Evolutionary conservation across 2,329 filamentous ascomycete species (phyloP).

Genomic region (Aspergillus pseudoglaucus): DNA sequence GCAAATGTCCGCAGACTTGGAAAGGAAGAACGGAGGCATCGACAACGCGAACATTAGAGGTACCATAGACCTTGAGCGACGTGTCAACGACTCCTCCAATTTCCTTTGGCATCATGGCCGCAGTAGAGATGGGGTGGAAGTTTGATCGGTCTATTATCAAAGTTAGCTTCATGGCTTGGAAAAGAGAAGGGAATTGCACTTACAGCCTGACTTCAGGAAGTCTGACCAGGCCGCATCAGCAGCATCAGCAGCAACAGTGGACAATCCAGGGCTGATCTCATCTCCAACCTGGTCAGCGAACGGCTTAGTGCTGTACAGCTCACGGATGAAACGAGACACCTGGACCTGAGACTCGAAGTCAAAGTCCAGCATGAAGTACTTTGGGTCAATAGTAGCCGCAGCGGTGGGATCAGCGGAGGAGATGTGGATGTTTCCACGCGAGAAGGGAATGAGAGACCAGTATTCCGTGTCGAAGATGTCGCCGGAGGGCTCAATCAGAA

Average conservation of each 20-base stretch:
- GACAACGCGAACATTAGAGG: not conserved
- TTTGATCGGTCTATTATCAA: not conserved
- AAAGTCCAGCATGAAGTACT: constrained; percentile 22
- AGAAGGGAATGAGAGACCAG: constrained; percentile 22
- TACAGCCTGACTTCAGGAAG: constrained; percentile 22
- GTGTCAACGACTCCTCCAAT: not conserved
- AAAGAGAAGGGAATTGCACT: constrained; percentile 3
- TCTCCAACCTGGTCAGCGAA: constrained; percentile 15
- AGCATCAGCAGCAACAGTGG: constrained; percentile 13
- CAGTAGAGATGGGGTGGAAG: not conserved
- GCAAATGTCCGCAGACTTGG: not conserved
- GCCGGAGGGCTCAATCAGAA: constrained; percentile 15
- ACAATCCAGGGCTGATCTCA: constrained; percentile 17
- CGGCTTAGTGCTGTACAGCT: constrained; percentile 13
- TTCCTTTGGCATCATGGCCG: not conserved
- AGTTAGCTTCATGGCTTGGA: not conserved
- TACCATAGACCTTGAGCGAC: not conserved
- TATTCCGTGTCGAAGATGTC: constrained; percentile 13
- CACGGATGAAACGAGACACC: constrained; percentile 17
- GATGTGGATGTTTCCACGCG: constrained; percentile 21
- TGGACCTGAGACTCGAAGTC: constrained; percentile 15
- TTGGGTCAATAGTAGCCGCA: constrained; percentile 19
- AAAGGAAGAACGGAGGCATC: not conserved
- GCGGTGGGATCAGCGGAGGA: constrained; percentile 12
- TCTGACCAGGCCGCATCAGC: constrained; percentile 14